Evolutionary conservation across 2,329 filamentous ascomycete species (phyloP).

Genomic region (Parastagonospora avenae): DNA sequence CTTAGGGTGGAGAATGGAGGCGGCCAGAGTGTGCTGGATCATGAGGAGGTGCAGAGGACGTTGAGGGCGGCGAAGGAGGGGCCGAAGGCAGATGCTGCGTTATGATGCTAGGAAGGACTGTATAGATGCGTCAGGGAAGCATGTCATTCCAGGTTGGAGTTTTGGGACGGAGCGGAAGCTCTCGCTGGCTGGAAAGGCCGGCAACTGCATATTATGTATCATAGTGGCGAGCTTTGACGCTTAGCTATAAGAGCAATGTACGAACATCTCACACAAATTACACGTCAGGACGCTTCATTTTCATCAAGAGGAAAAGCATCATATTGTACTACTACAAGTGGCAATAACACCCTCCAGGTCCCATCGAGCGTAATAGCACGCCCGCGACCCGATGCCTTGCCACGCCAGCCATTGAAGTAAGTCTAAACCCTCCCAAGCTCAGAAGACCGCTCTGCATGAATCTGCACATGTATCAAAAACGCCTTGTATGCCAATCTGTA

Average conservation of each 20-base stretch:
- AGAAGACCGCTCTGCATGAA: slow-evolving; percentile 12
- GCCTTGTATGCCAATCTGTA: slow-evolving; percentile 27
- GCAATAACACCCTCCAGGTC: slow-evolving; percentile 4
- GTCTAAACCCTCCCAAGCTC: slow-evolving; percentile 3
- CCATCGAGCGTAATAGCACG: slow-evolving; percentile 7
- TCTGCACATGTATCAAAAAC: slow-evolving; percentile 16
- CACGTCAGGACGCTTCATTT: not conserved
- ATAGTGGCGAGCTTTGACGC: too few relatives aligned
- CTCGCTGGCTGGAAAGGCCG: too few relatives aligned
- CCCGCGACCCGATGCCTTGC: slow-evolving; percentile 4
- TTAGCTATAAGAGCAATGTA: not conserved
- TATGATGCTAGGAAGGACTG: slow-evolving; percentile 18
- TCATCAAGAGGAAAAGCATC: slow-evolving; percentile 4
- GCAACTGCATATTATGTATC: too few relatives aligned
- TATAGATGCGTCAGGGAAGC: too few relatives aligned
- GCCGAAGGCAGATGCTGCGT: slow-evolving; percentile 5
- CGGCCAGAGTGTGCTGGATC: slow-evolving; percentile 38
- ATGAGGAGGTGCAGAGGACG: slow-evolving; percentile 47
- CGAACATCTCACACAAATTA: not conserved
- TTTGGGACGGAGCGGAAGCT: too few relatives aligned
- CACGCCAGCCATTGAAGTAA: slow-evolving; percentile 5
- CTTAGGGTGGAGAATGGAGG: slow-evolving; percentile 65
- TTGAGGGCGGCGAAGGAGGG: slow-evolving; percentile 29
- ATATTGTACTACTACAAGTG: slow-evolving; percentile 26
- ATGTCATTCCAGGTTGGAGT: not conserved